Base-by-base conservation (phyloP, 106 monocot species). In the Narthecium ossifragum region DNA sequence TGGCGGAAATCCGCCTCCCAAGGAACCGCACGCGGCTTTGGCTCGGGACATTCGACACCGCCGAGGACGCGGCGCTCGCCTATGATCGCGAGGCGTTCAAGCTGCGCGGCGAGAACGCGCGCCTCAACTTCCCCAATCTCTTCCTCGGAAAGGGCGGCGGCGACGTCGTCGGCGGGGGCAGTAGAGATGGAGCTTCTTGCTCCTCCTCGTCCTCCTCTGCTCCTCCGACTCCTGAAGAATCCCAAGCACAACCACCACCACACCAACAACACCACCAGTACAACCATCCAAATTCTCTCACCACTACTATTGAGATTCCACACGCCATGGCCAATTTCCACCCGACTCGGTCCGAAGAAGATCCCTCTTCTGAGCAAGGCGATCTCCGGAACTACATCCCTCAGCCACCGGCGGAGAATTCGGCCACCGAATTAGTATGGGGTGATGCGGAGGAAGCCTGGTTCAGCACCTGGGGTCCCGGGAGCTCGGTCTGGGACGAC, bases 1-100 rank as follows among this genome's bases (percentile, higher is more conserved):
- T 84, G 15, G 79, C 84, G 1, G 84, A 84, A 71, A 84, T 84
- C 6, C 78, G 84, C 52, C 71, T 84, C 18, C 84, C 92, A 6
- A 69, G 74, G 26, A 92, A 85, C 65, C 84, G 92, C 28, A 81
- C 84, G 31, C 62, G 92, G 31, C 88, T 84, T 34, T 93, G 93
- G 88, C 88, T 93, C 36, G 93, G 93, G 48, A 93, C 93, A 1
- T 93, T 93, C 67, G 85, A 88, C 79, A 93, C 93, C 9, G 85
- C 93, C 6, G 88, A 93, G 74, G 93, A 85, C 55, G 93, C 88
- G 8, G 93, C 93, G 24, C 67, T 88, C 40, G 92, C 92, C 12
- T 92, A 92, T 59, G 92, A 92, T 73, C 75, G 78, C n/a, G 92
- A 92, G 64, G 92, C 92, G 3, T 92, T 73, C 76, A 80, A 65